Conservation (phyloP, 1,139 yeast genomes). For the Suhomyces chickasaworum region DNA sequence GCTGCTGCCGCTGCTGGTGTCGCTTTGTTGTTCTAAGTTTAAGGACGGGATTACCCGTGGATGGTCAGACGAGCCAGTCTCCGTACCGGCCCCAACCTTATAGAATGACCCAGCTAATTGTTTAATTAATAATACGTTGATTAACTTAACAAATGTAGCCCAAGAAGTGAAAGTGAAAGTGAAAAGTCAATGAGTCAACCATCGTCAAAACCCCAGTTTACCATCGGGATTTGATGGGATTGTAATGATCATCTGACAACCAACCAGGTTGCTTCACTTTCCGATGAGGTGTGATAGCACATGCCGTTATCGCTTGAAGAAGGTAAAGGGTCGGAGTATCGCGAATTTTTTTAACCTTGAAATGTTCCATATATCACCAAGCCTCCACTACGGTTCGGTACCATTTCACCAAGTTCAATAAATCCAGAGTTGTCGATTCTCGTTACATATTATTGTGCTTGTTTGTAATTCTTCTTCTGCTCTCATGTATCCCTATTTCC, state of each 20-base stretch:
- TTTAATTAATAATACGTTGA: constrained; percentile 12
- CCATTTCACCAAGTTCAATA: background rate
- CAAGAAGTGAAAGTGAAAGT: too few species aligned
- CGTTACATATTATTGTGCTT: background rate
- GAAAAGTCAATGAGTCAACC: too few species aligned
- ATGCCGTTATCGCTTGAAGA: background rate
- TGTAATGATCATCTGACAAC: background rate
- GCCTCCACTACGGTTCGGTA: background rate
- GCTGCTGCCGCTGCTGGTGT: constrained; percentile 51
- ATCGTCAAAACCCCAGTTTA: too few species aligned
- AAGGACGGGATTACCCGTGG: constrained; percentile 6
- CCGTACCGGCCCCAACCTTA: constrained; percentile 10
- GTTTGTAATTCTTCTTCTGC: background rate
- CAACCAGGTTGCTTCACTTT: background rate
- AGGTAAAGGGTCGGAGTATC: background rate
- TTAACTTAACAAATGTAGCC: background rate
- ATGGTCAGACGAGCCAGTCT: constrained; percentile 13
- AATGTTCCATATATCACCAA: background rate
- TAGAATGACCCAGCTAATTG: constrained; percentile 13
- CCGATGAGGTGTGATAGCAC: background rate
- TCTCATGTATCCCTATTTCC: background rate
- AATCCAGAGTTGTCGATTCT: too few species aligned
- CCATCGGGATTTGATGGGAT: too few species aligned
- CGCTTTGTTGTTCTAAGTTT: constrained; percentile 44
- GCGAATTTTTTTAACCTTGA: too few species aligned